Percentiles rank a stretch among this genome's conserved stretches.
phyloP scores from a whole-genome alignment of 78 protist species.

The slime mould (Dictyostelium discoideum) region DNA sequence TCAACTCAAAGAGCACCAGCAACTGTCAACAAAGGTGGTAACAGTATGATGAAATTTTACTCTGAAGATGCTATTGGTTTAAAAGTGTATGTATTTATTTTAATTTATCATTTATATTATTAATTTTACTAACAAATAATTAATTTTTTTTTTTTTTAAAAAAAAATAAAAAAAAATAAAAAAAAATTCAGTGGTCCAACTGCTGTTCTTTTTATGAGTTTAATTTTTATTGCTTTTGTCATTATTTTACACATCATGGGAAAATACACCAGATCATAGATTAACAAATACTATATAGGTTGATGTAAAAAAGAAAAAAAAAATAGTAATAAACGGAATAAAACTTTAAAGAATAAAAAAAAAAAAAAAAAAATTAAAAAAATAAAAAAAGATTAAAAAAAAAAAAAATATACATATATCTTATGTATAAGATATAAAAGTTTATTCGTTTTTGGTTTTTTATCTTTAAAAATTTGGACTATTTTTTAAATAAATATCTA shows the following conservation, averaged over 20 bases:
- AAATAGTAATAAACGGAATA: background rate
- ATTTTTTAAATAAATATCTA: too few species aligned
- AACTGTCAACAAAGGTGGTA: constrained; percentile 54
- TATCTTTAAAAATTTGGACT: too few species aligned
- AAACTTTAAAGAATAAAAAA: too few species aligned
- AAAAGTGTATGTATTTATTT: constrained; percentile 45
- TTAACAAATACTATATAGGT: background rate
- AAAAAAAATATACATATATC: too few species aligned
- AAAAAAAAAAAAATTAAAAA: too few species aligned
- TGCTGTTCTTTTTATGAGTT: constrained; percentile 61
- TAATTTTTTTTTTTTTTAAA: too few species aligned
- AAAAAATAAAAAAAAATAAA: too few species aligned
- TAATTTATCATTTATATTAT: too few species aligned
- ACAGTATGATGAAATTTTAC: constrained; percentile 12
- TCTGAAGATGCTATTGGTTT: constrained; percentile 64
- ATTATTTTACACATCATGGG: constrained; percentile 72
- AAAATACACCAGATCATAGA: constrained; percentile 33
- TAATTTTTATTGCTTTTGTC: constrained; percentile 58
- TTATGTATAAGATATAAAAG: too few species aligned
- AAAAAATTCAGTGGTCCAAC: constrained; percentile 53
- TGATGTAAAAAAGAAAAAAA: background rate
- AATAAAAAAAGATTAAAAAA: too few species aligned
- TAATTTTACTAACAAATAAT: background rate
- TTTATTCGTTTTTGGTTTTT: too few species aligned
- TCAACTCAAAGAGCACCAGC: constrained; percentile 68